These are phyloP conservation scores for Mallotus japonicus DNA, from an alignment of 441 rosid genomes.

Conservation along the genomic window DNA sequence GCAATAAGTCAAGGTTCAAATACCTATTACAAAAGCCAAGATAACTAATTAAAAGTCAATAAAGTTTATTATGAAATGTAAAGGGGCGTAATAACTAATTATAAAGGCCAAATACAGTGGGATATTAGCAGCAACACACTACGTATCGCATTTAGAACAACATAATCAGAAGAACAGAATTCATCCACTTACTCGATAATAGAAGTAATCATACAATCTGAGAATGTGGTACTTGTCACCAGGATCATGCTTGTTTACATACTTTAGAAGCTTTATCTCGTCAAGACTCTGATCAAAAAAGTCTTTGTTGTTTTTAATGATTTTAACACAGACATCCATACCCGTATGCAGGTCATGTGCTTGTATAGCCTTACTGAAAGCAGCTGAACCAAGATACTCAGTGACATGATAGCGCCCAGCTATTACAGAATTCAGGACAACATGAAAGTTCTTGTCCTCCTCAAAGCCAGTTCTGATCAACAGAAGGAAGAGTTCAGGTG, in stretches of 20 bases:
- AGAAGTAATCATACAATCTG: slow-evolving; percentile 89
- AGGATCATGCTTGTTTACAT: slow-evolving; percentile 96
- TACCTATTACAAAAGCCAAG: background rate
- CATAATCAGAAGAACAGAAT: slow-evolving; percentile 6
- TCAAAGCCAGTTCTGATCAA: slow-evolving; percentile 93
- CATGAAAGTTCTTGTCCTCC: slow-evolving; percentile 98
- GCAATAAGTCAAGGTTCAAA: background rate
- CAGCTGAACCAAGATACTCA: slow-evolving; percentile 97
- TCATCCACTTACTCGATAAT: slow-evolving; percentile 70
- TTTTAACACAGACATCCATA: slow-evolving; percentile 95
- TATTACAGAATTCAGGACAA: slow-evolving; percentile 84
- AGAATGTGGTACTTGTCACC: slow-evolving; percentile 92
- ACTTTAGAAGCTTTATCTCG: slow-evolving; percentile 96
- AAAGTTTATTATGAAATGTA: background rate
- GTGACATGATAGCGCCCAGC: slow-evolving; percentile 98
- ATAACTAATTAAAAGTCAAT: background rate
- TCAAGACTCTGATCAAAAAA: slow-evolving; percentile 99
- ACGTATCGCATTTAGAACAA: background rate
- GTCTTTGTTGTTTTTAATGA: slow-evolving; percentile 97
- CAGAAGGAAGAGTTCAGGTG: slow-evolving; percentile 26
- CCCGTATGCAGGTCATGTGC: slow-evolving; percentile 96
- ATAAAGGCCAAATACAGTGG: background rate
- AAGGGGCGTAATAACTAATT: background rate
- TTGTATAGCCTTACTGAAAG: slow-evolving; percentile 98
- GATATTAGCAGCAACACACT: background rate